Percentiles rank a stretch among this genome's conserved stretches.
These are phyloP conservation scores for Monilinia fructicola DNA, from an alignment of 2,329 filamentous ascomycete species.

Conservation along the genomic window DNA sequence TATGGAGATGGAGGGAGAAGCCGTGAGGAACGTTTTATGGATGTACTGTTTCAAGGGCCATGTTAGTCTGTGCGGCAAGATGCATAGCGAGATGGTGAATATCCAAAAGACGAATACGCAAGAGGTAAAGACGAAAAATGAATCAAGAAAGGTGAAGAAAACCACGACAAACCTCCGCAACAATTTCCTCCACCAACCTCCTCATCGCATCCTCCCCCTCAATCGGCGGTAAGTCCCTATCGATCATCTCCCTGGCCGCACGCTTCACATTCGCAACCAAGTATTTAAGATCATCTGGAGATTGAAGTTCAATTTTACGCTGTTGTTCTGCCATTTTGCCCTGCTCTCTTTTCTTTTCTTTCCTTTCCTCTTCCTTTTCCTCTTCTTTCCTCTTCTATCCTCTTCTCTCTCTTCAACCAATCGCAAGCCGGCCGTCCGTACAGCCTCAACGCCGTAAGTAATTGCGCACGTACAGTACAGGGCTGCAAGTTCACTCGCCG, in stretches of 20 bases:
- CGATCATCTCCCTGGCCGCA: slow-evolving; percentile 66
- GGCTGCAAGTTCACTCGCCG: too few species aligned
- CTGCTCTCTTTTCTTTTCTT: neutral
- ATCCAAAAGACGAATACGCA: too few species aligned
- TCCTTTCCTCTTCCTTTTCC: neutral
- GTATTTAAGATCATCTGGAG: slow-evolving; percentile 69
- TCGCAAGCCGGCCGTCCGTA: too few species aligned
- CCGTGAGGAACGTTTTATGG: slow-evolving; percentile 57
- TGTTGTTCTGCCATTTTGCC: slow-evolving; percentile 46
- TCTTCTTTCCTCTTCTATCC: too few species aligned
- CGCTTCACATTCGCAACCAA: slow-evolving; percentile 68
- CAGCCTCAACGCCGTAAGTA: too few species aligned
- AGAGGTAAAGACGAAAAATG: too few species aligned
- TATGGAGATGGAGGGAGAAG: slow-evolving; percentile 59
- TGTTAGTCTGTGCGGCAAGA: too few species aligned
- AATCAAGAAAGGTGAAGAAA: too few species aligned
- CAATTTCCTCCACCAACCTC: slow-evolving; percentile 57
- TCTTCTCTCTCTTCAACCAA: neutral
- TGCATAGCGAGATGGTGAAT: too few species aligned
- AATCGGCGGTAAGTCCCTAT: slow-evolving; percentile 66
- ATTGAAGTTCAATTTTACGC: slow-evolving; percentile 77
- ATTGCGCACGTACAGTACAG: too few species aligned
- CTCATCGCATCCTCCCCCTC: slow-evolving; percentile 60
- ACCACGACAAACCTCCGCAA: slow-evolving; percentile 53
- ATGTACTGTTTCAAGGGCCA: slow-evolving; percentile 53